These are phyloP conservation scores for Stylonectria norvegica DNA, from an alignment of 2,329 filamentous ascomycete species.

Conservation along the genomic window DNA sequence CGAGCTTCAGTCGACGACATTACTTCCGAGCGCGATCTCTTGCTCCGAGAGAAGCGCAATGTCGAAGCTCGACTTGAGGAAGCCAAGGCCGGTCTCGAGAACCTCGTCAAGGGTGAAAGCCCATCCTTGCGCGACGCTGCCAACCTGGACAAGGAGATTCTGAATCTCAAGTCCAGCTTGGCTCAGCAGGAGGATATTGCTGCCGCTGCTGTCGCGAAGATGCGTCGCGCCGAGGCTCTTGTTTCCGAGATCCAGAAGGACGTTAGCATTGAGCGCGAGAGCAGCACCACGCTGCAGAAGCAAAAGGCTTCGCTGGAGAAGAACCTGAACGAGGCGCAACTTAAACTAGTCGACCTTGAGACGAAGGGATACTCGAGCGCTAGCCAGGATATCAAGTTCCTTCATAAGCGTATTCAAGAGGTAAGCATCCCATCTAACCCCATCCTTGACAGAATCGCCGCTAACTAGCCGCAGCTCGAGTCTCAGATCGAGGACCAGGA, in stretches of 20 bases:
- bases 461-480: constrained; percentile 64
- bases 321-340: constrained; percentile 82
- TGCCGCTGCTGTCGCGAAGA: constrained; percentile 89
- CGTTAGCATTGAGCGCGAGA: constrained; percentile 79
- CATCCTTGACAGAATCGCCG: constrained; percentile 8
- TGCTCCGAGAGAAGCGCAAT: constrained; percentile 85
- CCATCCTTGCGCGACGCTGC: constrained; percentile 88
- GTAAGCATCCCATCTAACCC: constrained; percentile 50
- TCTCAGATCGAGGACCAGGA: constrained; percentile 81
- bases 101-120: constrained; percentile 79
- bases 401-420: constrained; percentile 93
- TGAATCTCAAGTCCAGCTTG: constrained; percentile 83
- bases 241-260: constrained; percentile 90
- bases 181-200: constrained; percentile 94
- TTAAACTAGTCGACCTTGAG: constrained; percentile 87
- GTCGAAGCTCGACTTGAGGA: constrained; percentile 82
- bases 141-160: constrained; percentile 79
- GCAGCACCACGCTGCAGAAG: constrained; percentile 75
- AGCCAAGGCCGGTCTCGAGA: constrained; percentile 83
- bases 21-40: constrained; percentile 76
- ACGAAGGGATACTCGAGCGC: constrained; percentile 95
- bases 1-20: constrained; percentile 83
- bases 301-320: constrained; percentile 90
- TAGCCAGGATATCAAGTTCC: constrained; percentile 91
- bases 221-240: constrained; percentile 87